Evolutionary conservation across 1,284 basidiomycete genomes (phyloP), one percentile per base, ranked within the genome.

Genomic region (Rugosomyces carneus): DNA sequence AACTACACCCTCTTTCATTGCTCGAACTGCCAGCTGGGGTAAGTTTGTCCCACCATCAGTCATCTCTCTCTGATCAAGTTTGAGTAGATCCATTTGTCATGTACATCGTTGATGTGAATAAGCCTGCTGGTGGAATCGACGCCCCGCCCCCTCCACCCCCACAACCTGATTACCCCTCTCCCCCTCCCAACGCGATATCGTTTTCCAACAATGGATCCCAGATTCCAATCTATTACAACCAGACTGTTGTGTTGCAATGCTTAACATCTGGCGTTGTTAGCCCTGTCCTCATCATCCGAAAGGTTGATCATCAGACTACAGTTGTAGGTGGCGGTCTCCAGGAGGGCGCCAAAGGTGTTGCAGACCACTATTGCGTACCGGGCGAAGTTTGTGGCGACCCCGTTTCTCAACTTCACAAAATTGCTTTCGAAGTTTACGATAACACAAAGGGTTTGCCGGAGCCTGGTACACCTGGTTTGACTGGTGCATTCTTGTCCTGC

Each of bases 401-500:
- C 3, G 92, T 97, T 18, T 93, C 91, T 15, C 95, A 98, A 61
- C 73, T 96, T 44, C 93, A 96, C 71, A 97, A 93, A 71, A 84
- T 94, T 52, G 92, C 90, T 0, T 90, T 94, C 54, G 92, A 94
- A 67, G 82, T 93, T 7, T 93, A 83, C 59, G 84, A 88, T 57
- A 71, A 76, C 16, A 72, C 68, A 55, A 86, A 84, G 61, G 75
- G 72, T 37, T 70, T 78, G 57, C 80, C 84, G 2, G 84, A 87
- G 48, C 76, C 76, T 3, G 84, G 84, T 16, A 81, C 81, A 0
- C 83, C 84, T 1, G 88, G 88, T 19, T 60, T 71, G 31, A 85
- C 82, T 15, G 88, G 89, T 34, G 81, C 86, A 3, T 91, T 90
- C 75, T 64, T 91, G 52, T 86, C 86, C 1, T 89, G 88, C 68